Evolutionary conservation across 345 rosid genomes (phyloP).

Genomic region (Salix viminalis): DNA sequence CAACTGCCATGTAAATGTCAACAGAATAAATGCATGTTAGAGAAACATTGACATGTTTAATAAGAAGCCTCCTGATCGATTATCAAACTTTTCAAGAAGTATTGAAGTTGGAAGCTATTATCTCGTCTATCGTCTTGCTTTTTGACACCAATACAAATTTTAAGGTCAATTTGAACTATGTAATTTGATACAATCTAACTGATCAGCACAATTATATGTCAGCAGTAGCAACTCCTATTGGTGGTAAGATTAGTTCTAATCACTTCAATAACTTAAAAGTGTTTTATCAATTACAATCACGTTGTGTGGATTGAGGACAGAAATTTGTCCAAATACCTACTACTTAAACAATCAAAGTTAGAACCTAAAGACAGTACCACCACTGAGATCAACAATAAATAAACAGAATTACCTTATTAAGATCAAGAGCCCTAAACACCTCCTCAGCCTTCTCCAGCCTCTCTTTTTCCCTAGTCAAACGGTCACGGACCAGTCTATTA

Average conservation of each 20-base stretch:
- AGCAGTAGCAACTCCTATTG: too few relatives aligned
- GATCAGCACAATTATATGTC: too few relatives aligned
- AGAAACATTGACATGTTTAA: not conserved
- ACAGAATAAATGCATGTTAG: not conserved
- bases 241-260: too few relatives aligned
- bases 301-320: too few relatives aligned
- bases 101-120: too few relatives aligned
- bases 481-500: conserved; percentile 55
- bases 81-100: not conserved
- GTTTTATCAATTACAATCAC: too few relatives aligned
- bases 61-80: not conserved
- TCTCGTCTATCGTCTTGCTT: too few relatives aligned
- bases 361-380: not conserved
- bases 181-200: too few relatives aligned
- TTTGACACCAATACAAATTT: too few relatives aligned
- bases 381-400: not conserved
- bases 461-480: conserved; percentile 65
- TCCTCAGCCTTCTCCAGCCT: conserved; percentile 81
- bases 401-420: conserved; percentile 61
- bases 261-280: too few relatives aligned
- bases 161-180: too few relatives aligned
- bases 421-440: conserved; percentile 85
- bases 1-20: conserved; percentile 48
- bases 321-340: not conserved
- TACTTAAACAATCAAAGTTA: not conserved